Evolutionary conservation across 352 stramenopile species (phyloP).

Genomic region (Globisporangium barbulae): DNA sequence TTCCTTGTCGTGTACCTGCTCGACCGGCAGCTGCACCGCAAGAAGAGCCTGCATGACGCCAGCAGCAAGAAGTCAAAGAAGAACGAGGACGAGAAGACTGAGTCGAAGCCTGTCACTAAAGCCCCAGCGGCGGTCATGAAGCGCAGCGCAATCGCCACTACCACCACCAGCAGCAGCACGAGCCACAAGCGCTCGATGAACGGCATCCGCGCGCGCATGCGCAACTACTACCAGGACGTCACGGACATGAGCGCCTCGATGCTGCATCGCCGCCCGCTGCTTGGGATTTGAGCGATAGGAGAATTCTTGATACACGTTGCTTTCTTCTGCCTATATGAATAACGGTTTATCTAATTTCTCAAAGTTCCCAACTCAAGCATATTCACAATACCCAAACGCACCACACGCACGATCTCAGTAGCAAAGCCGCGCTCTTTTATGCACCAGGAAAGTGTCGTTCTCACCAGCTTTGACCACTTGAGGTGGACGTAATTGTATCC

Average conservation of each 20-base stretch:
- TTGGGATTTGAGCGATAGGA: not conserved
- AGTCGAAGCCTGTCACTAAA: not conserved
- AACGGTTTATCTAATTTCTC: not conserved
- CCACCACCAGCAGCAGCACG: too few relatives aligned
- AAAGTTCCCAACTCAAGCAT: too few relatives aligned
- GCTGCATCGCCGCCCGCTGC: conserved; percentile 1
- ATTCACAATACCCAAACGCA: too few relatives aligned
- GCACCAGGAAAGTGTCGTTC: not conserved
- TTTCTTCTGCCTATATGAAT: not conserved
- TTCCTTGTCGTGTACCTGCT: conserved; percentile 36
- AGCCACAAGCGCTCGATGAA: not conserved
- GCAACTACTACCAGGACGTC: conserved; percentile 11
- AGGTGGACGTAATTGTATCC: not conserved
- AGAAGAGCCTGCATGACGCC: not conserved
- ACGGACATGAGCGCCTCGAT: conserved; percentile 9
- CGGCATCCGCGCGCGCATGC: conserved; percentile 7
- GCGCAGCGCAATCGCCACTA: not conserved
- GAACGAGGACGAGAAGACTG: not conserved
- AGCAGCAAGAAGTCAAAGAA: not conserved
- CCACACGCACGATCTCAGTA: too few relatives aligned
- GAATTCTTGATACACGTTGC: not conserved
- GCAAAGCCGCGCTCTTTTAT: not conserved
- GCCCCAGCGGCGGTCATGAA: not conserved
- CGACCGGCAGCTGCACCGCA: conserved; percentile 17
- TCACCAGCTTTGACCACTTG: not conserved